Evolutionary conservation across 257 asterid genomes (phyloP), one percentile per base, ranked within the genome.

Genomic region (Solanum peruvianum): DNA sequence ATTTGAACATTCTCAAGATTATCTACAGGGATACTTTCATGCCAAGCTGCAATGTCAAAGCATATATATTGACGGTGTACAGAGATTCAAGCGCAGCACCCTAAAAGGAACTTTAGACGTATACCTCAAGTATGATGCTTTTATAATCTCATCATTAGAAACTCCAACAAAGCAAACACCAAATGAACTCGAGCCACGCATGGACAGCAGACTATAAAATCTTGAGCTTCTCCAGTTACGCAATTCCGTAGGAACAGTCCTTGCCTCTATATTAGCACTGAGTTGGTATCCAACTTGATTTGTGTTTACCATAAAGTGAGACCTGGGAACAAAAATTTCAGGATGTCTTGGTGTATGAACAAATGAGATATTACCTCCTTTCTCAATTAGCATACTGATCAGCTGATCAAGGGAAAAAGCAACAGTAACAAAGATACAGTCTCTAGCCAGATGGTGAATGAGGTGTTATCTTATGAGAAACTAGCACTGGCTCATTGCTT

Each of bases 221-320:
- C 90, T 86, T 82, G 88, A 87, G 87, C 81, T 87, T 86, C 90
- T 88, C 76, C 82, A 80, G 83, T 87, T 87, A 86, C 89, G 42
- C 91, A 86, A 88, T 88, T 92, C 92, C 89, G 60, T 93, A 93
- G 90, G 88, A 90, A 92, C 94, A 92, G 89, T 89, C 93, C 91
- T 87, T 81, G 86, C 75, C 85, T 82, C 72, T 73, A 81, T 83
- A 90, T 49, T 88, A 84, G 83, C 78, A 89, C 77, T 83, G 83
- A 41, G 86, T 89, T 92, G 82, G 58, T 80, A 88, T 85, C 91
- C 72, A 87, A 77, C 77, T 83, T 82, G 70, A 85, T 85, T 86
- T 82, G 66, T 62, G 84, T 86, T 86, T 87, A 69, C 82, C 89
- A 64, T 66, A 88, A 60, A 87, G 87, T 83, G 87, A 84, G 85